Evolutionary conservation across 2,329 filamentous ascomycete species (phyloP), one percentile per base, ranked within the genome.

Genomic region (Pseudogymnoascus verrucosus): DNA sequence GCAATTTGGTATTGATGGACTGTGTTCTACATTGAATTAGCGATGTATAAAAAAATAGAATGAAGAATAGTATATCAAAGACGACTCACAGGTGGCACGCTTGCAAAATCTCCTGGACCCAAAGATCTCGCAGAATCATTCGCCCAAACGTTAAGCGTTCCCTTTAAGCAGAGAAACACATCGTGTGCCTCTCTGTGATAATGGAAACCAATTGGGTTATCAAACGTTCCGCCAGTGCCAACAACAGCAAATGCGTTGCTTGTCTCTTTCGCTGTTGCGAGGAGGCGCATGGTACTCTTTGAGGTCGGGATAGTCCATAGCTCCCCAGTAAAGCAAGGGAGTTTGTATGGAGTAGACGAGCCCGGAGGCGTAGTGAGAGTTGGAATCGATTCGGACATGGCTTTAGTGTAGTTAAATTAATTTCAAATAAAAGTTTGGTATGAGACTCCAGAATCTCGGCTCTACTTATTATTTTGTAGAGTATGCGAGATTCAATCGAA

Each of bases 111-210:
- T 0, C 83, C 83, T 0, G 82, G 78, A 0, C 76, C 77, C 74
- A 85, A 75, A 61, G 80, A 78, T 19, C 81, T 74, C 63, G 80
- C 83, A 67, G 81, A 76, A 57, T 84, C 80, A n/a, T 80, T 79
- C n/a, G 80, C 82, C 80, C 81, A 85, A 5, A 85, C 72, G 67
- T 84, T 84, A 66, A 84, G 68, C 63, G 71, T 79, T 0, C 83
- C 83, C 69, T 84, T 83, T 2, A 80, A 77, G 16, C 81, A 79
- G 2, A 85, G 72, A 67, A 85, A 85, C 3, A 85, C 78, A 69
- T 85, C 83, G 67, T 85, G 83, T 0, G 82, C 79, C 61, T 84
- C 77, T 34, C 77, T 76, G 67, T 85, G 83, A 67, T 78, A 84
- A 70, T 85, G 83, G 67, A 84, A 85, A 0, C 82, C 83, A 2